Base-by-base conservation (phyloP, 78 protist species). In the Dictyostelium citrinum region DNA sequence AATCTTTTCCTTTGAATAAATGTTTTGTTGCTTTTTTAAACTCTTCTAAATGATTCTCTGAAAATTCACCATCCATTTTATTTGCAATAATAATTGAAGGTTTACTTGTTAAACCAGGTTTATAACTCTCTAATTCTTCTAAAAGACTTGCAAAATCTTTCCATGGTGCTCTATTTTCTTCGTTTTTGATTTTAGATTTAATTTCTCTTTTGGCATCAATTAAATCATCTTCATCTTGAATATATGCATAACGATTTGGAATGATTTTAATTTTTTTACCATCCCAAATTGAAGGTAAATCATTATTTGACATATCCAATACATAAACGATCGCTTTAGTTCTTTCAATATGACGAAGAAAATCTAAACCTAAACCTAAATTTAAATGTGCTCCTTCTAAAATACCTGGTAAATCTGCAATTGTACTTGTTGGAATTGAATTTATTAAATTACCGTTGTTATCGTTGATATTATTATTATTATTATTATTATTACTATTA, bases 381-480 rank as follows among this genome's bases (percentile, higher is more conserved):
- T 91, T 82, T 49, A 88, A 84, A 76, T 93, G 96, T 10, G 98
- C 98, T 17, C 97, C 98, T 68, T 95, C 95, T 6, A 96, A 49
- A 31, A 96, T 82, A 33, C 98, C 98, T 3, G 98, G 98, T 20
- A 96, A 55, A 86, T 96, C 98, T 14, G 97, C 98, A 1, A 93
- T 39, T 10, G 96, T 58, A n/a, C 84, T 45, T 7, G 41, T 61
- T 8, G 35, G 27, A 58, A 49, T 78, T 10, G 41, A 6, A n/a
- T 45, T 24, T 6, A 64, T 84, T 24, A 33, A 41, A n/a, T 46
- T 76, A 33, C n/a, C n/a, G 22, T 22, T 58, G 22, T 58, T 58
- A 58, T 22, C 0, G 22, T 45, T 45, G 11, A 0, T 45, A 45
- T 8, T 45, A 12, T 7, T 12, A 45, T 45, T 45, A n/a, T 46